phyloP scores from a whole-genome alignment of 2,329 filamentous ascomycete genomes.

The Polychaeton citri region DNA sequence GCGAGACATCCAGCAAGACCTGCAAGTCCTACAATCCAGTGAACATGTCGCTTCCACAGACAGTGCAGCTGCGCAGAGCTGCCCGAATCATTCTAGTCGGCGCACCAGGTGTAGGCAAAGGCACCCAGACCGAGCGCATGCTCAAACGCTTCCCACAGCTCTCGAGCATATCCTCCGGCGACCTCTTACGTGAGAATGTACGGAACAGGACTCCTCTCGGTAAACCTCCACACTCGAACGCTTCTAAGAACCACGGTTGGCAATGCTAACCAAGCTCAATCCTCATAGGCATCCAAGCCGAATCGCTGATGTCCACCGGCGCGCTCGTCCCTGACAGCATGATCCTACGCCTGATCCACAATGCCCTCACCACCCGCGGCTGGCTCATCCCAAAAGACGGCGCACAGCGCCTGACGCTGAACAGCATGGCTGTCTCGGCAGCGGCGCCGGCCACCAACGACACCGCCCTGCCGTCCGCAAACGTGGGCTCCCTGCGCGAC shows the following conservation, averaged over 20 bases:
- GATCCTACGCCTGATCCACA: constrained; percentile 83
- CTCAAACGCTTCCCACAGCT: constrained; percentile 79
- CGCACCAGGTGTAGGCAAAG: constrained; percentile 93
- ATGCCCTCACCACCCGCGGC: constrained; percentile 71
- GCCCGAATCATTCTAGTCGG: constrained; percentile 91
- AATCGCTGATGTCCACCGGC: constrained; percentile 74
- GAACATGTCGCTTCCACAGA: too few relatives aligned
- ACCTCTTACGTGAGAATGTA: constrained; percentile 85
- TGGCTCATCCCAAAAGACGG: constrained; percentile 48
- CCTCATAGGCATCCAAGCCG: constrained; percentile 68
- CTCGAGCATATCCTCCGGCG: constrained; percentile 83
- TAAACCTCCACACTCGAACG: constrained; percentile 27
- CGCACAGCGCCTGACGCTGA: constrained; percentile 33
- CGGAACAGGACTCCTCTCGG: constrained; percentile 74
- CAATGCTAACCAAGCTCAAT: constrained; percentile 32
- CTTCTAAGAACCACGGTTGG: constrained; percentile 47
- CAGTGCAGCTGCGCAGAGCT: constrained; percentile 35
- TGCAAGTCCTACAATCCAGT: too few relatives aligned
- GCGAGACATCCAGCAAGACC: too few relatives aligned
- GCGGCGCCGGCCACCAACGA: constrained; percentile 13
- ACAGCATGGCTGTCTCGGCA: constrained; percentile 25
- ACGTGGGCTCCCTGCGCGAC: constrained; percentile 5
- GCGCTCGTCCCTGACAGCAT: constrained; percentile 82
- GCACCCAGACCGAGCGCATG: constrained; percentile 83
- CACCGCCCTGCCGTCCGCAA: not conserved